phyloP scores from a whole-genome alignment of 306 rosid genomes.

The Ceratonia siliqua region DNA sequence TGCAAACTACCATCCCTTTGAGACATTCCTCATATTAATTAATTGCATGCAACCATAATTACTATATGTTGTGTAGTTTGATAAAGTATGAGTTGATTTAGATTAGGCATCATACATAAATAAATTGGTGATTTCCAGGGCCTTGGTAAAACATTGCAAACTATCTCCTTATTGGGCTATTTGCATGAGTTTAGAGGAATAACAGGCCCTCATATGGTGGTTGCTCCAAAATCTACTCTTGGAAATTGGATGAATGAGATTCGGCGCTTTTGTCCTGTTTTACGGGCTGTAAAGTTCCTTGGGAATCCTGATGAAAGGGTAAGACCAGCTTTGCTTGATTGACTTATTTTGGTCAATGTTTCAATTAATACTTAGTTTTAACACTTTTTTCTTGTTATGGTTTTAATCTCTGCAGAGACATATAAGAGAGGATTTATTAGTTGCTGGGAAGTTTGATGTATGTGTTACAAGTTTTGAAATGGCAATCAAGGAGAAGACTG shows the following conservation, averaged over 20 bases:
- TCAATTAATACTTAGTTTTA: slow-evolving; percentile 1
- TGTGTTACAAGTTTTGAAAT: slow-evolving; percentile 98
- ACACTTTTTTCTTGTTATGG: neutral
- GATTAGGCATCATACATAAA: neutral
- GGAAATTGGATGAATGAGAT: slow-evolving; percentile 99
- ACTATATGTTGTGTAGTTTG: no score
- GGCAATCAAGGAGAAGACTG: slow-evolving; percentile 93
- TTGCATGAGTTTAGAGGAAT: slow-evolving; percentile 94
- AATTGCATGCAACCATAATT: no score
- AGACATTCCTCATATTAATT: no score
- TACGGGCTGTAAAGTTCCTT: slow-evolving; percentile 90
- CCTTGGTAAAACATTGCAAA: slow-evolving; percentile 95
- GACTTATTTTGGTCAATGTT: slow-evolving; percentile 12
- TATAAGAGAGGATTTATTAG: slow-evolving; percentile 80
- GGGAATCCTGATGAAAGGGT: slow-evolving; percentile 98
- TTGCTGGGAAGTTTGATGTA: slow-evolving; percentile 97
- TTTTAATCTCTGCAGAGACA: slow-evolving; percentile 58
- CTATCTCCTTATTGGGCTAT: slow-evolving; percentile 92
- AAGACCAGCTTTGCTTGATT: slow-evolving; percentile 19
- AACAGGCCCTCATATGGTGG: slow-evolving; percentile 97
- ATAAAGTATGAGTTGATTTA: no score
- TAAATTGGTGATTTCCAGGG: slow-evolving; percentile 58
- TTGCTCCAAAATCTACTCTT: slow-evolving; percentile 98
- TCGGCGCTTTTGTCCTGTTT: slow-evolving; percentile 84
- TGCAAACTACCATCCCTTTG: no score